Base-by-base conservation (phyloP, 1,284 basidiomycete genomes). In the Baeospora myosura region DNA sequence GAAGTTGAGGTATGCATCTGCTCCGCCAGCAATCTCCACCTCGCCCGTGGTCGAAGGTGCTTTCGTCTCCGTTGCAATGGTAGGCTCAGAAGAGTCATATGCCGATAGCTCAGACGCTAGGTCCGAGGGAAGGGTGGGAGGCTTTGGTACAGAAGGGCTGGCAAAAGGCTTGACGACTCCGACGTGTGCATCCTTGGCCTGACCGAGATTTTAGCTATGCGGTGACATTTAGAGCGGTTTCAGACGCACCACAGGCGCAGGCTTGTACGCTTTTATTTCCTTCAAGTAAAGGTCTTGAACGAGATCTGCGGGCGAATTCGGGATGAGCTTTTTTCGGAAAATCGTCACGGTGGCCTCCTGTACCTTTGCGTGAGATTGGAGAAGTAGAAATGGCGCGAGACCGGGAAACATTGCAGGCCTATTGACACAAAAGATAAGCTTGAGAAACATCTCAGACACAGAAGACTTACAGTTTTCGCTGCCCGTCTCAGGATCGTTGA, bases 201-300 rank as follows among this genome's bases (percentile, higher is more conserved):
- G 51, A 29, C 18, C 38, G 14, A 44, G 36, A 31, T 14, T 14
- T 12, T 41, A 28, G 44, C 22, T 44, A 39, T 23, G 31, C 32
- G 12, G 30, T 32, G 16, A 40, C 32, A 30, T 41, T 16, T 30
- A 20, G 32, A 25, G 38, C 37, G 12, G 38, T 43, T 50, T 47
- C 25, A 32, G 20, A 70, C 74, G 52, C 50, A 86, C 83, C 21
- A 53, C 56, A 5, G 72, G 63, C 20, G 73, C 62, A 31, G 76
- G 63, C 73, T 92, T 95, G 81, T 94, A 97, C 14, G 77, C 64
- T 71, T 89, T 95, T 60, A 97, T 76, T 71, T 95, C 87, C 59
- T 76, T 81, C 54, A 97, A 57, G 69, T 97, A 97, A 44, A 95
- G 63, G 53, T 96, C 91, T 76, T 95, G 89, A 45, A 97, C 74